Percentiles rank a stretch among this genome's conserved stretches.
phyloP scores from a whole-genome alignment of 441 rosid genomes.

The Hura crepitans region DNA sequence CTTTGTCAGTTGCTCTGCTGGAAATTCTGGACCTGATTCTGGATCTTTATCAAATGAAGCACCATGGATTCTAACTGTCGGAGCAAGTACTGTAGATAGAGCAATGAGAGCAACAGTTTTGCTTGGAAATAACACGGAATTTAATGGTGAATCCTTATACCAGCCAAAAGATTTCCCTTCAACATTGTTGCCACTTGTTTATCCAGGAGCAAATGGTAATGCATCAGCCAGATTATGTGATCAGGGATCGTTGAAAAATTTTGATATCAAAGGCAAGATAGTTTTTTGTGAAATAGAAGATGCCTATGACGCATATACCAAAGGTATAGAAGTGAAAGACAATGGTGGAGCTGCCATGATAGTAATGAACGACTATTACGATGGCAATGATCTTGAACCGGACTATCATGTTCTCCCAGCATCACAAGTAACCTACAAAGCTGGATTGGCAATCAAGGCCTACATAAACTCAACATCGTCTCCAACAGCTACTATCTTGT shows the following conservation, averaged over 20 bases:
- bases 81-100: conserved; percentile 10
- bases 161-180: conserved; percentile 12
- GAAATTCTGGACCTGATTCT: neutral
- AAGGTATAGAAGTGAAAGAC: conserved; percentile 31
- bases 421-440: conserved; percentile 22
- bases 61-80: conserved; percentile 13
- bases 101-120: conserved; percentile 7
- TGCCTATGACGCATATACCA: conserved; percentile 24
- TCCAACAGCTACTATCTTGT: conserved; percentile 25
- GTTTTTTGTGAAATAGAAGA: conserved; percentile 20
- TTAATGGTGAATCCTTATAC: conserved; percentile 4
- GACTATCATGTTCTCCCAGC: conserved; percentile 30
- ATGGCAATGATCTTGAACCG: conserved; percentile 29
- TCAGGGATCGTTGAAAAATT: neutral
- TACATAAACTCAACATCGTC: conserved; percentile 24
- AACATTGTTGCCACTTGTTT: neutral
- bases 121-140: neutral
- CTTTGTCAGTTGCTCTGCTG: neutral
- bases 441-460: conserved; percentile 24
- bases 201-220: conserved; percentile 3
- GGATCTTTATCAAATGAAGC: conserved; percentile 8
- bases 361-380: conserved; percentile 30
- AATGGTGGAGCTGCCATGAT: conserved; percentile 42
- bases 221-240: neutral
- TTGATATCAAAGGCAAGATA: conserved; percentile 16